A percentile compares a stretch with the other conserved stretches of the same genome.
These are phyloP conservation scores for Plasmodium vinckei DNA, from an alignment of 169 alveolate genomes.

Conservation along the genomic window DNA sequence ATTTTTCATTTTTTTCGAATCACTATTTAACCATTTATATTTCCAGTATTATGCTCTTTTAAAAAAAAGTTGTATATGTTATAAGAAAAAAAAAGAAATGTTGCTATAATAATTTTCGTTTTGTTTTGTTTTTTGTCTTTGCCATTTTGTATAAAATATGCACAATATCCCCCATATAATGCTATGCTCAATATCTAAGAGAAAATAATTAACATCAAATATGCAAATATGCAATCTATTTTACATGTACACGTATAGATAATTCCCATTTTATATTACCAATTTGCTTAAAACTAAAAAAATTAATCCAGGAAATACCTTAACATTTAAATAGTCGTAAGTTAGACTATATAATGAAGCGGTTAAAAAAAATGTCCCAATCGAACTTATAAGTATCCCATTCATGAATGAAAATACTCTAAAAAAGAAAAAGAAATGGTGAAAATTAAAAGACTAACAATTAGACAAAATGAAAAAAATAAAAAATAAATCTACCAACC, in stretches of 20 bases:
- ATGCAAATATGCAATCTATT: neutral
- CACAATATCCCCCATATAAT: constrained; percentile 22
- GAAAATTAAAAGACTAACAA: neutral
- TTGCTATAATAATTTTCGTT: constrained; percentile 1
- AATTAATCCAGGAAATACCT: constrained; percentile 3
- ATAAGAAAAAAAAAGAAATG: constrained; percentile 15
- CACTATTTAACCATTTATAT: neutral
- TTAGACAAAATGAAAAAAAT: neutral
- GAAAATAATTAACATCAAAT: neutral
- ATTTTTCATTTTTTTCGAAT: too few relatives aligned
- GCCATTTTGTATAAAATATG: constrained; percentile 3
- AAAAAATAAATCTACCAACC: neutral
- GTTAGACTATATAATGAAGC: constrained; percentile 16
- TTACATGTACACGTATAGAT: neutral
- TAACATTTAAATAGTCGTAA: neutral
- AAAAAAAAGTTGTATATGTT: constrained; percentile 21
- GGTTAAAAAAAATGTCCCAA: constrained; percentile 26
- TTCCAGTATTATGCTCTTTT: neutral
- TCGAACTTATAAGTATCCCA: constrained; percentile 22
- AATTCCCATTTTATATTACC: constrained; percentile 16
- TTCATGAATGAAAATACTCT: constrained; percentile 52
- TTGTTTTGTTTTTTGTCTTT: neutral
- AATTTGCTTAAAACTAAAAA: constrained; percentile 19
- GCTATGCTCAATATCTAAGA: constrained; percentile 22
- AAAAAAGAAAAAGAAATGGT: neutral